Conservation (phyloP, 306 rosid species). For the Acmispon strigosus region DNA sequence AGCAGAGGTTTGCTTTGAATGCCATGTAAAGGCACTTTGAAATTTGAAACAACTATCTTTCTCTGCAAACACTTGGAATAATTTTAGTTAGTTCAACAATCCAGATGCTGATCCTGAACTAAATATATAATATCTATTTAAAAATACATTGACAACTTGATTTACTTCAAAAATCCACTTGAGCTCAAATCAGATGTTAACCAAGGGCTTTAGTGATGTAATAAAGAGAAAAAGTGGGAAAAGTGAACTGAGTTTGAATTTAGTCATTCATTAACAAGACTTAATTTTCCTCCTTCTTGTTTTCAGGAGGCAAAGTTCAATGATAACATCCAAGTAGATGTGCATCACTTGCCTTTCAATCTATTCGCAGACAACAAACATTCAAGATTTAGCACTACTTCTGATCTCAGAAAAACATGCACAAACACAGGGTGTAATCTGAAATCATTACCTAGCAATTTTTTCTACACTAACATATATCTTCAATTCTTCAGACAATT, state of each 20-base stretch:
- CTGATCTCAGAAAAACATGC: constrained; percentile 6
- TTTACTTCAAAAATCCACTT: background rate
- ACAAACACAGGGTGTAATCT: constrained; percentile 12
- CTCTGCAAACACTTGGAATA: constrained; percentile 15
- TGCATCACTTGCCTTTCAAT: constrained; percentile 15
- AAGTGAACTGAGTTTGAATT: background rate
- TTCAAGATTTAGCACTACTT: background rate
- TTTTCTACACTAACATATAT: background rate
- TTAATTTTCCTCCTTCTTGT: background rate
- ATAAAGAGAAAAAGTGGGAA: background rate
- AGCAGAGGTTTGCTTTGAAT: constrained; percentile 11
- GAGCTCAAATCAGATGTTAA: background rate
- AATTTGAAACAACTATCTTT: background rate
- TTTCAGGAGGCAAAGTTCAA: background rate
- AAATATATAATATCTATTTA: background rate
- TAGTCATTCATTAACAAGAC: background rate
- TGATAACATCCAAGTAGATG: background rate
- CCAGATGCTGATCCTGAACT: background rate
- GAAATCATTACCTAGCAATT: constrained; percentile 9
- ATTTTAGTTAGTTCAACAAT: constrained; percentile 11
- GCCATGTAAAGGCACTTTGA: constrained; percentile 13
- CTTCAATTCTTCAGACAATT: background rate
- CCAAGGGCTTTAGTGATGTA: background rate
- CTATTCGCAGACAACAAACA: constrained; percentile 13
- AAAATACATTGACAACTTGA: background rate